Percentiles rank a stretch among this genome's conserved stretches.
Evolutionary conservation across 176 grass and related monocot species (phyloP).

Genomic region (Alopecurus myosuroides): DNA sequence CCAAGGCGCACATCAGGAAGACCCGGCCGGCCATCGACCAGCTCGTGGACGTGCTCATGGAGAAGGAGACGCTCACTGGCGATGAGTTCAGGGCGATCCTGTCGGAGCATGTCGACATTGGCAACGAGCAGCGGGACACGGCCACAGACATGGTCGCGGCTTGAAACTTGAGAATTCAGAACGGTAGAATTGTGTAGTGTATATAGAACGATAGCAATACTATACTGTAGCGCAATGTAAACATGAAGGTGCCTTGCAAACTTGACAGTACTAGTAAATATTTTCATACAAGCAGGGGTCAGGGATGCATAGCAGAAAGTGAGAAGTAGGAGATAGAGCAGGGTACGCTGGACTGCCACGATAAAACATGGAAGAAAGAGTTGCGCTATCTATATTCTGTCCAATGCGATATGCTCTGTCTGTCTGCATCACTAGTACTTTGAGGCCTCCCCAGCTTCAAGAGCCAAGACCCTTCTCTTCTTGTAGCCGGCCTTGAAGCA

Average conservation of each 20-base stretch:
- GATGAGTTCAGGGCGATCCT: conserved; percentile 76
- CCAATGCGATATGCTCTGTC: not conserved
- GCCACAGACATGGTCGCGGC: conserved; percentile 35
- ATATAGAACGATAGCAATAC: not conserved
- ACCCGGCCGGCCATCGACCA: conserved; percentile 61
- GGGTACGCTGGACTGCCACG: not conserved
- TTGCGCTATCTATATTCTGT: not conserved
- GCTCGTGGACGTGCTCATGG: conserved; percentile 70
- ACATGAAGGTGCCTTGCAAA: not conserved
- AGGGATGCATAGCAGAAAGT: not conserved
- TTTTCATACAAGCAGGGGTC: not conserved
- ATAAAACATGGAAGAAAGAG: not conserved
- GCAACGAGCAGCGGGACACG: conserved; percentile 26
- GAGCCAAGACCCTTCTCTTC: conserved; percentile 42
- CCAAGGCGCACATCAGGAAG: conserved; percentile 60
- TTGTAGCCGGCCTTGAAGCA: conserved; percentile 80
- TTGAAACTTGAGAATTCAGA: conserved; percentile 19
- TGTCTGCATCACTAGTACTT: not conserved
- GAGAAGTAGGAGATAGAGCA: not conserved
- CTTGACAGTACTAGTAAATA: not conserved
- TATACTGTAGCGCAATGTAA: not conserved
- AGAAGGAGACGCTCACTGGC: conserved; percentile 76
- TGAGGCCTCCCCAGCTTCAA: conserved; percentile 10
- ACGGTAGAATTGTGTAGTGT: not conserved
- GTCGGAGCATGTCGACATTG: conserved; percentile 51